A percentile compares a stretch with the other conserved stretches of the same genome.
phyloP scores from a whole-genome alignment of 257 asterid species.

The Solanum pimpinellifolium region DNA sequence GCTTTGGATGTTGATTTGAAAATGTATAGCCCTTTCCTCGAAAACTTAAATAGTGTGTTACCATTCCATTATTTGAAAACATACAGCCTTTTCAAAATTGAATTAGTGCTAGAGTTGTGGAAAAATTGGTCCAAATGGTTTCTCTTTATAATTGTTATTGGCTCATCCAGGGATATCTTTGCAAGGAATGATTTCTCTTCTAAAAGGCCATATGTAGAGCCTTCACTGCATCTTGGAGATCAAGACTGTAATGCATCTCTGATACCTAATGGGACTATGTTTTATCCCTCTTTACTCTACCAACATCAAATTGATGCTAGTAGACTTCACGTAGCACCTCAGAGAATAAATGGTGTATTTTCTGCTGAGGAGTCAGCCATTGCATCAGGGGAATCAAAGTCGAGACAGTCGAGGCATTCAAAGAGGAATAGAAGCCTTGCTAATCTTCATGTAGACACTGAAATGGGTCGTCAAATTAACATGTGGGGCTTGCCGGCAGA shows the following conservation, averaged over 20 bases:
- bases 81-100: neutral
- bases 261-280: constrained; percentile 30
- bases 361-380: constrained; percentile 17
- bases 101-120: neutral
- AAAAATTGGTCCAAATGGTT: neutral
- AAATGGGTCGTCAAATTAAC: constrained; percentile 23
- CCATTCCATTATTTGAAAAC: neutral
- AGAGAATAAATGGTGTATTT: constrained; percentile 18
- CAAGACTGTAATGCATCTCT: constrained; percentile 32
- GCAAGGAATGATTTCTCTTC: constrained; percentile 29
- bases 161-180: constrained; percentile 45
- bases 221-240: constrained; percentile 25
- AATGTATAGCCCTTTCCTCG: constrained; percentile 12
- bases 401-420: constrained; percentile 26
- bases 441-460: constrained; percentile 4
- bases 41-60: neutral
- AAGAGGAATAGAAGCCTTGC: constrained; percentile 23
- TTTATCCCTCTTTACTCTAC: constrained; percentile 50
- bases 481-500: constrained; percentile 52
- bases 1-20: constrained; percentile 31
- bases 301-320: constrained; percentile 57
- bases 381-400: constrained; percentile 18
- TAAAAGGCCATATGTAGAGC: constrained; percentile 36
- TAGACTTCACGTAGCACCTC: constrained; percentile 43
- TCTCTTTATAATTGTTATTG: neutral